phyloP scores from a whole-genome alignment of 768 basidiomycete species.

The Termitomyces sp. region DNA sequence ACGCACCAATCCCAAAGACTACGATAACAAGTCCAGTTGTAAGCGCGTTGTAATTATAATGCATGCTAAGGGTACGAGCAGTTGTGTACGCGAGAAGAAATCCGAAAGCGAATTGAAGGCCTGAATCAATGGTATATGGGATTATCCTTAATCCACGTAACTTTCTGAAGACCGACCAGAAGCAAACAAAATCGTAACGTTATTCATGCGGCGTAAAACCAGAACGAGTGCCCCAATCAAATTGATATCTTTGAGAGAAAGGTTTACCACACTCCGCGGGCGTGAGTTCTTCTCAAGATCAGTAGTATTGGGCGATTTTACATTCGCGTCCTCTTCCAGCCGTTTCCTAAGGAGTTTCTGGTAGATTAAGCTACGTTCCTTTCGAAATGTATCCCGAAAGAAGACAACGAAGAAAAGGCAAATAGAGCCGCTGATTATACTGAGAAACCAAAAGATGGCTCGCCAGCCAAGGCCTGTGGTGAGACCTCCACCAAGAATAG shows the following conservation, averaged over 20 bases:
- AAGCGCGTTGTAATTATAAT: conserved; percentile 64
- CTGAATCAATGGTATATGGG: conserved; percentile 24
- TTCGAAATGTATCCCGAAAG: conserved; percentile 80
- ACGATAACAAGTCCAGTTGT: conserved; percentile 75
- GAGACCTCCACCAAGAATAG: conserved; percentile 64
- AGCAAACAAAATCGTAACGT: conserved; percentile 55
- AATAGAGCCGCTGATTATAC: conserved; percentile 51
- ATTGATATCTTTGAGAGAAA: conserved; percentile 69
- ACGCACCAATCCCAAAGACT: conserved; percentile 61
- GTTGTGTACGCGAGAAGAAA: conserved; percentile 73
- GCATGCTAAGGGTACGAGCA: conserved; percentile 56
- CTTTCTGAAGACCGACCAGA: conserved; percentile 42
- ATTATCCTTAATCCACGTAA: background rate
- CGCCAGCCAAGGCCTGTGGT: conserved; percentile 72
- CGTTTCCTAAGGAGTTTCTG: conserved; percentile 55
- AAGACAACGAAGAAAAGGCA: conserved; percentile 54
- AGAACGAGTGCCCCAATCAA: conserved; percentile 57
- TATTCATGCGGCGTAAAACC: conserved; percentile 59
- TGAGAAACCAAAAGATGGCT: conserved; percentile 78
- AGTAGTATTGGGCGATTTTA: background rate
- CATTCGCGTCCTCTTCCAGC: conserved; percentile 16
- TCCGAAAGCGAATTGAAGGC: conserved; percentile 63
- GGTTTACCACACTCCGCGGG: conserved; percentile 28
- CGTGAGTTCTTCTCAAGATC: conserved; percentile 21
- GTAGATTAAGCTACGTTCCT: conserved; percentile 78